Evolutionary conservation across 2,329 filamentous ascomycete genomes (phyloP), one percentile per base, ranked within the genome.

Genomic region (Emericellopsis atlantica): DNA sequence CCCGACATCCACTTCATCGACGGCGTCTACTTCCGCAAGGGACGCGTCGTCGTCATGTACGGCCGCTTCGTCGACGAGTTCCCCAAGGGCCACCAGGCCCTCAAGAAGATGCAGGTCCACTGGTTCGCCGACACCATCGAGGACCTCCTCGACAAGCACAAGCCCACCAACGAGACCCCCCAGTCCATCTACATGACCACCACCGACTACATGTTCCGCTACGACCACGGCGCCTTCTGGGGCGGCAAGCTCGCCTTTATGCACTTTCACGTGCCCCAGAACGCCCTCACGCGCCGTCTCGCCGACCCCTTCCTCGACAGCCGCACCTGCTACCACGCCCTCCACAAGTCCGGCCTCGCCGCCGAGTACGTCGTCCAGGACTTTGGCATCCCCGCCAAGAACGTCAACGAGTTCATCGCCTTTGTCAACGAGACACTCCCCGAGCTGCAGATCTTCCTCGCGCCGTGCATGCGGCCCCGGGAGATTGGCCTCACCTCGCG

Each of bases 191-290:
- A 50, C 42, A 64, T 73, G 22, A 67, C 66, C 1, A 51, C 70
- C 2, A 59, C 61, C 11, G 70, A 74, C 46, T 75, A 74, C 50
- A 65, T 74, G 49, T 75, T 75, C 55, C 65, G 71, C 40, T 75
- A 74, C 53, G 70, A 75, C 49, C 66, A 70, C 34, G 71, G 70
- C 37, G 69, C 65, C 15, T 75, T 75, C 56, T 74, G 70, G 70
- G 66, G 68, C 8, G 70, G 67, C 31, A 57, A 57, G 22, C 64
- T 63, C 18, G 67, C 68, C 3, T 74, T 72, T 51, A 55, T 57
- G 32, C 72, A 73, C 54, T 72, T 73, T 59, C 54, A 58, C 32
- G 65, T 62, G 14, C 70, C 69, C 4, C 70, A 72, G 57, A 74
- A 69, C 53, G 54, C 56, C 40, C 56, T 65, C 47, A 72, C 68